Evolutionary conservation across 306 rosid genomes (phyloP).

Genomic region (Quercus suber): DNA sequence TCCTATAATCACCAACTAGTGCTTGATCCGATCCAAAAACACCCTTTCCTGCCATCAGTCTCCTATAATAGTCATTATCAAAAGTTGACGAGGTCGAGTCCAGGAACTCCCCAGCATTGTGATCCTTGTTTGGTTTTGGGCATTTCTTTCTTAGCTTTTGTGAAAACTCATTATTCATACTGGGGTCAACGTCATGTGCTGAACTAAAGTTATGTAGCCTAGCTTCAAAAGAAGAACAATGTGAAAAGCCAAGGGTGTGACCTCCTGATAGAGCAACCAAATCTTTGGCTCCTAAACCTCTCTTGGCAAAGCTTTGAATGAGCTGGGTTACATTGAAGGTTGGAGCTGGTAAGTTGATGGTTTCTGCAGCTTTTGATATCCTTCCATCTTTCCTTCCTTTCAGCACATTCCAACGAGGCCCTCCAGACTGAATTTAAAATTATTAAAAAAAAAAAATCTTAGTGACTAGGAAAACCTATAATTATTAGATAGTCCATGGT

Average conservation of each 20-base stretch:
- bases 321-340: constrained; percentile 50
- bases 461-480: no score
- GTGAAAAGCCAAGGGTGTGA: constrained; percentile 74
- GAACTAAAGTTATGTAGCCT: constrained; percentile 45
- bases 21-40: constrained; percentile 72
- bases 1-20: constrained; percentile 52
- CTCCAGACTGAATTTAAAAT: constrained; percentile 49
- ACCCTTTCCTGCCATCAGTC: constrained; percentile 45
- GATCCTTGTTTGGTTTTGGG: constrained; percentile 42
- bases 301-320: constrained; percentile 49
- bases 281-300: constrained; percentile 62
- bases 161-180: constrained; percentile 43
- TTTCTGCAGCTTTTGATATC: constrained; percentile 60
- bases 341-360: constrained; percentile 64
- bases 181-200: constrained; percentile 51
- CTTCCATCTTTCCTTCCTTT: constrained; percentile 84
- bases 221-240: constrained; percentile 56
- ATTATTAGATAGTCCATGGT: no score
- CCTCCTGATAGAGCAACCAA: constrained; percentile 79
- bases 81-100: constrained; percentile 71
- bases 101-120: constrained; percentile 46
- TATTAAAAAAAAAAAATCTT: no score
- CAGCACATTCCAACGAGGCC: constrained; percentile 61
- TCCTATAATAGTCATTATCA: constrained; percentile 64
- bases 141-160: constrained; percentile 39